phyloP scores from a whole-genome alignment of 2,329 filamentous ascomycete genomes.

The Epichloe sylvatica region DNA sequence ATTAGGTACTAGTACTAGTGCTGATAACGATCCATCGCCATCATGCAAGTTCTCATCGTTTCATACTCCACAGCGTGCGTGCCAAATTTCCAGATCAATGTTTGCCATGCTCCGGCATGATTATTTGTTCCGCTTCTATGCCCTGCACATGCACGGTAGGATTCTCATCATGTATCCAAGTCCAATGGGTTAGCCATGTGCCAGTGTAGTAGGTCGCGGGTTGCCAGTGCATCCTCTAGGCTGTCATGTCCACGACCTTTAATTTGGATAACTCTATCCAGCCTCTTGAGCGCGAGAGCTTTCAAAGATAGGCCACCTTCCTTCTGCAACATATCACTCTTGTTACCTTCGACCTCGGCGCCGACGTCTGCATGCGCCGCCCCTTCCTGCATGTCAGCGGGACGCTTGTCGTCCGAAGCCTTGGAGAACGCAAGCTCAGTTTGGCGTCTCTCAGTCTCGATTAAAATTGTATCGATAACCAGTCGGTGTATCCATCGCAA shows the following conservation, averaged over 20 bases:
- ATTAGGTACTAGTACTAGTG: background rate
- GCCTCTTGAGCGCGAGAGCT: constrained; percentile 20
- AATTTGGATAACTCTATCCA: constrained; percentile 26
- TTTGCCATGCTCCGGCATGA: background rate
- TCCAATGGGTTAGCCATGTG: constrained; percentile 12
- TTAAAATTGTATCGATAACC: constrained; percentile 31
- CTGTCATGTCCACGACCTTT: constrained; percentile 26
- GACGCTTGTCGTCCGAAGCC: background rate
- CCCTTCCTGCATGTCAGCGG: constrained; percentile 5
- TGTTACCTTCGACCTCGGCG: background rate
- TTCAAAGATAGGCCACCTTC: constrained; percentile 24
- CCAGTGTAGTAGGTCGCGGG: constrained; percentile 28
- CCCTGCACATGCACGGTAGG: background rate
- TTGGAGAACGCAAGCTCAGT: background rate
- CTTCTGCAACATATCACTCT: background rate
- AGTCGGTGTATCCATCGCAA: constrained; percentile 34
- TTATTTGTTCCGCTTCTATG: background rate
- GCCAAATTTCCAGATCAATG: background rate
- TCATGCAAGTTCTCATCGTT: background rate
- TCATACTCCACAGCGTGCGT: too few species aligned
- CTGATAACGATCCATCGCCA: background rate
- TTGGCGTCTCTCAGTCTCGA: constrained; percentile 15
- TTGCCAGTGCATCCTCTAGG: constrained; percentile 30
- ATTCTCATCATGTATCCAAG: background rate
- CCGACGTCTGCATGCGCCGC: background rate